These are phyloP conservation scores for Alternaria sp. DNA, from an alignment of 2,329 filamentous ascomycete genomes.

Conservation along the genomic window DNA sequence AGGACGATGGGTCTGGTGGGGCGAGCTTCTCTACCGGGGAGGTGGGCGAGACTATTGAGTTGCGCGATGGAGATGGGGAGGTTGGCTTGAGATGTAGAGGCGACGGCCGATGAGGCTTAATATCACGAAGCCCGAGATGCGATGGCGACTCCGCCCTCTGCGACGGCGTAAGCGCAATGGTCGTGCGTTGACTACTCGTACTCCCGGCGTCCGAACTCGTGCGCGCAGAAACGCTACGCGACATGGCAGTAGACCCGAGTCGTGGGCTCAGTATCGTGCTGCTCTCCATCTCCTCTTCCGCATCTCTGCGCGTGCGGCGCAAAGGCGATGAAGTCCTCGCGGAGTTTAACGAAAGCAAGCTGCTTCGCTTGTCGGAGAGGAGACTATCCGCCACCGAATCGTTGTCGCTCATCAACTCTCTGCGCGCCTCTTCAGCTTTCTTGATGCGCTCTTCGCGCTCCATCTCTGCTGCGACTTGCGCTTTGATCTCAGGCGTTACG, in stretches of 20 bases:
- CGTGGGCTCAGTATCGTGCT: constrained; percentile 39
- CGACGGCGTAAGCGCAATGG: constrained; percentile 35
- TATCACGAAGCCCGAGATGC: constrained; percentile 23
- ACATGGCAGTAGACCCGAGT: constrained; percentile 20
- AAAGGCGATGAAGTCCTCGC: constrained; percentile 39
- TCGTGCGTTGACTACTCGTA: constrained; percentile 43
- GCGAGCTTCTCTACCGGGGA: constrained; percentile 23
- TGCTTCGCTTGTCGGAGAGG: constrained; percentile 40
- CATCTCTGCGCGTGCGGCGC: constrained; percentile 28
- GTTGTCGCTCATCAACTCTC: constrained; percentile 40
- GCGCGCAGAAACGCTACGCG: constrained; percentile 35
- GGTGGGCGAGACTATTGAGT: constrained; percentile 21
- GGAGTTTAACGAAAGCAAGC: constrained; percentile 34
- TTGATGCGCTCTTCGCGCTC: constrained; percentile 49
- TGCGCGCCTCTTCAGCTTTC: constrained; percentile 36
- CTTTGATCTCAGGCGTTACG: constrained; percentile 80
- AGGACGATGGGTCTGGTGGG: constrained; percentile 28
- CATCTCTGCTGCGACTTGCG: constrained; percentile 77
- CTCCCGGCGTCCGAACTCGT: constrained; percentile 44
- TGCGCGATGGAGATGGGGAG: constrained; percentile 37
- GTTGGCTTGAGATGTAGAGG: constrained; percentile 42
- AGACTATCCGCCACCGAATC: constrained; percentile 36
- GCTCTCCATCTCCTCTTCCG: constrained; percentile 37
- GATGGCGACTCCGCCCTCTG: constrained; percentile 33
- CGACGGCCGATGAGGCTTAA: constrained; percentile 38